Base-by-base conservation (phyloP, 768 basidiomycete genomes). In the Trametes maxima region DNA sequence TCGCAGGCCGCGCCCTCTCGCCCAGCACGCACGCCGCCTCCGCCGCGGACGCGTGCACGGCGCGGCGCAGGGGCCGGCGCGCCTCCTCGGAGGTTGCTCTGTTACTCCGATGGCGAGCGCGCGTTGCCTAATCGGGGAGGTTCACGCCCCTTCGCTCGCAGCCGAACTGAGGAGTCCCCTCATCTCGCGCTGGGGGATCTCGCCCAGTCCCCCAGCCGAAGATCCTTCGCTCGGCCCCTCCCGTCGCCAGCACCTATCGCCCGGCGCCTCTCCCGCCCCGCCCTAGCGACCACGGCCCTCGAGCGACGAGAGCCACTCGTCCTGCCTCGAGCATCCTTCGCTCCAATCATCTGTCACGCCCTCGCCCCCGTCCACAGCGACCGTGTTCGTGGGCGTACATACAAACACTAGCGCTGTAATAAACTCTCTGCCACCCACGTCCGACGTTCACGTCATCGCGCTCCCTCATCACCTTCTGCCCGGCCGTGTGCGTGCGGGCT, bases 111-210 rank as follows among this genome's bases (percentile, higher is more conserved):
- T 43, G 36, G 14, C 43, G 42, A 55, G 21, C 44, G 39, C 54
- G 39, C 60, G 25, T 40, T 62, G 54, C 61, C 61, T 39, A 48
- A 53, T 39, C 28, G n/a, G 56, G 61, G 56, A 62, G 37, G 45
- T 62, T 42, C 56, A 48, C 62, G 28, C 36, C 43, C 37, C 45
- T 55, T 25, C 62, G 60, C 61, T 53, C 50, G 56, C 62, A 54
- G 48, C 63, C 66, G 66, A 67, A 67, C 63, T 63, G 66, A 65
- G 66, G 50, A 46, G 57, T 59, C 45, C 56, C 60, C 63, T 67
- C 63, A 64, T 67, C 63, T 67, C 62, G 53, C 39, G 49, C 52
- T 24, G 22, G 17, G 3, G 28, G 66, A 67, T 64, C 62, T 67
- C 54, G 59, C 48, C 54, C 47, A 33, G 35, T 49, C 52, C 56